These are phyloP conservation scores for Dactylonectria macrodidyma DNA, from an alignment of 2,329 filamentous ascomycete species.

Conservation along the genomic window DNA sequence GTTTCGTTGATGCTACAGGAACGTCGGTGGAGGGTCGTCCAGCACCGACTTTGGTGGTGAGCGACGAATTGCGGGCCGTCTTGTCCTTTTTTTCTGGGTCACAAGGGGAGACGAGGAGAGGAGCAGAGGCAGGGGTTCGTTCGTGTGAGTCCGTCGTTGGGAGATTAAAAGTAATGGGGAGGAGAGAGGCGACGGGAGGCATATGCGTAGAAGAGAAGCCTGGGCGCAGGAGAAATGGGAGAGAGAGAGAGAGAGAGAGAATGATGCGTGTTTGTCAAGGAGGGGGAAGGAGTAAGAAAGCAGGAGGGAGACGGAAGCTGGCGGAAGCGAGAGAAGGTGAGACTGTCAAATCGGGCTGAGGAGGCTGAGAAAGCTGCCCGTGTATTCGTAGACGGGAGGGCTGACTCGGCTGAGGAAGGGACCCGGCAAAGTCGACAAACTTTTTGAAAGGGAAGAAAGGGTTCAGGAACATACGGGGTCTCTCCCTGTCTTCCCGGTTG, in stretches of 20 bases:
- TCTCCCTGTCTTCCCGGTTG: neutral
- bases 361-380: conserved; percentile 10
- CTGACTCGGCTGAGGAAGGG: neutral
- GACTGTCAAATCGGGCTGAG: conserved; percentile 20
- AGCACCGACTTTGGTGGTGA: conserved; percentile 22
- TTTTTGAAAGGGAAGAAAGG: conserved; percentile 8
- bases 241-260: neutral
- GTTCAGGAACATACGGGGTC: conserved; percentile 19
- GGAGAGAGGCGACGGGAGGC: conserved; percentile 12
- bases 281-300: conserved; percentile 32
- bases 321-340: conserved; percentile 28
- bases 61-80: conserved; percentile 36
- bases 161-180: conserved; percentile 18
- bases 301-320: conserved; percentile 27
- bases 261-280: conserved; percentile 11
- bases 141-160: conserved; percentile 19
- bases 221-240: conserved; percentile 2
- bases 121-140: conserved; percentile 28
- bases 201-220: conserved; percentile 7
- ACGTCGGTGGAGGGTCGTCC: conserved; percentile 24
- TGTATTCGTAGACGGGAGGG: neutral
- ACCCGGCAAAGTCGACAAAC: neutral
- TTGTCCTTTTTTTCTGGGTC: conserved; percentile 27
- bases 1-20: conserved; percentile 33
- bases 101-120: conserved; percentile 26